Evolutionary conservation across 495 filamentous ascomycete genomes (phyloP).

Genomic region (Tuber melanosporum): DNA sequence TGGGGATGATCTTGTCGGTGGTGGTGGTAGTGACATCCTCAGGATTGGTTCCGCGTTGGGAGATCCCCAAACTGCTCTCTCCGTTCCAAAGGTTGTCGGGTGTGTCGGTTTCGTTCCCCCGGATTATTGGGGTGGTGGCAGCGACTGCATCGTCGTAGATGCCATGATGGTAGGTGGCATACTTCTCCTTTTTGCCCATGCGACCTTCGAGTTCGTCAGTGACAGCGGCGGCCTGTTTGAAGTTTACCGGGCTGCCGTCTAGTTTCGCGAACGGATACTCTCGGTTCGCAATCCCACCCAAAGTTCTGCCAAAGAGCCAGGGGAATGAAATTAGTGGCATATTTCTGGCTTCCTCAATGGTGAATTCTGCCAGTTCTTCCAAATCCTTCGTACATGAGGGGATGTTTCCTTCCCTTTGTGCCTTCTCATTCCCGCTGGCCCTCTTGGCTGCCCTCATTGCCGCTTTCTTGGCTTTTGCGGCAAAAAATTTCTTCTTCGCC

Average conservation of each 20-base stretch:
- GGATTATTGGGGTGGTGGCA: neutral
- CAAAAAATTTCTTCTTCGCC: slow-evolving; percentile 47
- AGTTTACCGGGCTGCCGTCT: neutral
- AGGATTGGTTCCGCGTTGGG: neutral
- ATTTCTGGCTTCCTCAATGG: slow-evolving; percentile 11
- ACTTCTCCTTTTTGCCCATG: neutral
- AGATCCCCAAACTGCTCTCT: neutral
- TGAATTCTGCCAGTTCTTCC: slow-evolving; percentile 31
- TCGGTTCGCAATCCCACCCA: slow-evolving; percentile 63
- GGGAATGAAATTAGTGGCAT: slow-evolving; percentile 89
- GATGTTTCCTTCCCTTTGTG: slow-evolving; percentile 9
- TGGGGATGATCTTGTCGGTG: neutral
- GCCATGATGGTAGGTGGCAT: neutral
- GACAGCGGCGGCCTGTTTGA: neutral
- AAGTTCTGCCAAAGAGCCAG: slow-evolving; percentile 71
- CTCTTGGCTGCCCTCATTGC: neutral
- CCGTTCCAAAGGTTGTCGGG: neutral
- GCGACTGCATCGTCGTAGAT: neutral
- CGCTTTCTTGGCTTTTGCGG: slow-evolving; percentile 16
- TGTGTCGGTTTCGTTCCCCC: neutral
- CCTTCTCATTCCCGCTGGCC: slow-evolving; percentile 5
- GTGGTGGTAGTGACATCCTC: neutral
- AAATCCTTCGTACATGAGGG: slow-evolving; percentile 1
- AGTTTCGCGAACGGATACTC: slow-evolving; percentile 27
- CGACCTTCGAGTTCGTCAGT: slow-evolving; percentile 2